These are phyloP conservation scores for Cladorrhinum sp. DNA, from an alignment of 2,329 filamentous ascomycete species.

Conservation along the genomic window DNA sequence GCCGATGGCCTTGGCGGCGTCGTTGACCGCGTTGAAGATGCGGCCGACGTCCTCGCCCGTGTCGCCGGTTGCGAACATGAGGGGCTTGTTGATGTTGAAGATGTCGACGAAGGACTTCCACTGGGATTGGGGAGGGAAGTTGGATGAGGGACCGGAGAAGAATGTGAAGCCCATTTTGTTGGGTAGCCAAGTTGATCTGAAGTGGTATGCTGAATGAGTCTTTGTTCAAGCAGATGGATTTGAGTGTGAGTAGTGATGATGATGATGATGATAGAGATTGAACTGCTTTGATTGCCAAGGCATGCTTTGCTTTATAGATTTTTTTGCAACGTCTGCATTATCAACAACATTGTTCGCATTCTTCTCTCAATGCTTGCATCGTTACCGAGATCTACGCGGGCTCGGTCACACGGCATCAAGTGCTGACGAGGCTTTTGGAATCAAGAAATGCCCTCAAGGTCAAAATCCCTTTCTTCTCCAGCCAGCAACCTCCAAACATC, in stretches of 20 bases:
- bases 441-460: no score
- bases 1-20: constrained; percentile 30
- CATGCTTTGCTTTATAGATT: neutral
- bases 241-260: neutral
- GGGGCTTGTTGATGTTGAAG: constrained; percentile 10
- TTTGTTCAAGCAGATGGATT: neutral
- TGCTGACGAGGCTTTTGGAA: no score
- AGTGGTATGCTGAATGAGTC: no score
- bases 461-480: no score
- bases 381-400: no score
- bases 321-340: no score
- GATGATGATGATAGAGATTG: neutral
- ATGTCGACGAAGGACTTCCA: constrained; percentile 5
- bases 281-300: neutral
- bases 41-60: constrained; percentile 33
- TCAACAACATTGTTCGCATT: no score
- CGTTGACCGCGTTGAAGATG: constrained; percentile 34
- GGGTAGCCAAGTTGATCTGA: no score
- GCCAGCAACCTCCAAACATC: no score
- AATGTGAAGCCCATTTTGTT: constrained; percentile 8
- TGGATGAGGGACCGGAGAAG: constrained; percentile 1
- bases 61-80: constrained; percentile 28
- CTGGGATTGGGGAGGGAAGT: constrained; percentile 3
- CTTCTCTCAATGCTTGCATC: no score
- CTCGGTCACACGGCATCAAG: no score